Evolutionary conservation across 371 early-diverging fungal genomes (phyloP).

Genomic region (Mucor mucedo): DNA sequence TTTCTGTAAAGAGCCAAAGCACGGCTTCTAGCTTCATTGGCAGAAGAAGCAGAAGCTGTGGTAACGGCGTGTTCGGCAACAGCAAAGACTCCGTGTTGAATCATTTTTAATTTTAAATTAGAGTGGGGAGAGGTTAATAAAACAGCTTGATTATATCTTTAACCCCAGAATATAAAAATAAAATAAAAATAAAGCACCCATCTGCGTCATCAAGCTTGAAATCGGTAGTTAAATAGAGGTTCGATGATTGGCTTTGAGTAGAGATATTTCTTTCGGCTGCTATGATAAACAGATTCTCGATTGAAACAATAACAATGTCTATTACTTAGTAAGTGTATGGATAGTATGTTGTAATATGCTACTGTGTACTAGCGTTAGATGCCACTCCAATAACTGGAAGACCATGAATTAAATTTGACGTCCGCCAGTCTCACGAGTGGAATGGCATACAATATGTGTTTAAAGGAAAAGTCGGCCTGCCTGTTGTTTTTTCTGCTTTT

Average conservation of each 20-base stretch:
- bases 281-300: too few relatives aligned
- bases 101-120: conserved; percentile 17
- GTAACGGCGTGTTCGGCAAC: conserved; percentile 57
- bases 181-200: background rate
- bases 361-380: too few relatives aligned
- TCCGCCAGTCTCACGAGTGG: too few relatives aligned
- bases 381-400: too few relatives aligned
- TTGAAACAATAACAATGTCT: too few relatives aligned
- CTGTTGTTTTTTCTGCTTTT: background rate
- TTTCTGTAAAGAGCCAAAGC: conserved; percentile 66
- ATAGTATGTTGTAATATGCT: too few relatives aligned
- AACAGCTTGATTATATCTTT: conserved; percentile 7
- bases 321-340: too few relatives aligned
- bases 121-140: conserved; percentile 13
- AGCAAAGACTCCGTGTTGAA: conserved; percentile 41
- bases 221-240: background rate
- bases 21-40: conserved; percentile 62
- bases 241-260: too few relatives aligned
- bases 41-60: conserved; percentile 63
- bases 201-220: conserved; percentile 12
- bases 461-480: too few relatives aligned
- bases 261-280: too few relatives aligned
- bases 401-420: too few relatives aligned
- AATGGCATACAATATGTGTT: too few relatives aligned
- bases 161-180: conserved; percentile 21